phyloP scores from a whole-genome alignment of 2,329 filamentous ascomycete genomes.

The Bipolaris gigantea region DNA sequence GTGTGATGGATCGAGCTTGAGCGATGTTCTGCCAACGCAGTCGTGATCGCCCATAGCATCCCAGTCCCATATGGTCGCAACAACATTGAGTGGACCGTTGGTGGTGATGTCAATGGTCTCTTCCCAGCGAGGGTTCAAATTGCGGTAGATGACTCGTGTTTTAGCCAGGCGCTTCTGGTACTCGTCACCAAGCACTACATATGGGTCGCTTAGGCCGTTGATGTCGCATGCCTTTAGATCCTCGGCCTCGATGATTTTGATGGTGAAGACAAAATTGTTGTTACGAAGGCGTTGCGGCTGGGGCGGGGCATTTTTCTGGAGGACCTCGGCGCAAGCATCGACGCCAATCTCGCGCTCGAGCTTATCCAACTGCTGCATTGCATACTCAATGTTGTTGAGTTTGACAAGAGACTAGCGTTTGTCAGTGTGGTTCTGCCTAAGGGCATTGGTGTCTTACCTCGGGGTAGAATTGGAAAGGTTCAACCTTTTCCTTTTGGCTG shows the following conservation, averaged over 20 bases:
- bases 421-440: conserved; percentile 4
- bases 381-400: conserved; percentile 96
- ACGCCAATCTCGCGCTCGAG: conserved; percentile 89
- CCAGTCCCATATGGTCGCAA: conserved; percentile 98
- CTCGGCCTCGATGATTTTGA: conserved; percentile 97
- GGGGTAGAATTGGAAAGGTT: conserved; percentile 94
- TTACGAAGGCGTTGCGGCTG: conserved; percentile 68
- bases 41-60: conserved; percentile 97
- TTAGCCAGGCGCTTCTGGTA: conserved; percentile 96
- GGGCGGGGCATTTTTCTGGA: conserved; percentile 73
- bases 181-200: conserved; percentile 94
- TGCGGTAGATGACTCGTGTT: conserved; percentile 87
- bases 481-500: conserved; percentile 87
- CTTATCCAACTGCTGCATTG: conserved; percentile 87
- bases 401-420: conserved; percentile 84
- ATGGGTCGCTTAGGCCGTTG: conserved; percentile 91
- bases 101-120: conserved; percentile 96
- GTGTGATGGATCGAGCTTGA: conserved; percentile 97
- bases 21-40: conserved; percentile 91
- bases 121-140: conserved; percentile 93
- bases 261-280: conserved; percentile 94
- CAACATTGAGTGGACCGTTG: conserved; percentile 85
- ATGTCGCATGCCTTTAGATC: conserved; percentile 98
- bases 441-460: conserved; percentile 62
- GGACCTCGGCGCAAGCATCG: conserved; percentile 81